Base-by-base conservation (phyloP, 2,329 filamentous ascomycete species). In the Fusarium nodosum region DNA sequence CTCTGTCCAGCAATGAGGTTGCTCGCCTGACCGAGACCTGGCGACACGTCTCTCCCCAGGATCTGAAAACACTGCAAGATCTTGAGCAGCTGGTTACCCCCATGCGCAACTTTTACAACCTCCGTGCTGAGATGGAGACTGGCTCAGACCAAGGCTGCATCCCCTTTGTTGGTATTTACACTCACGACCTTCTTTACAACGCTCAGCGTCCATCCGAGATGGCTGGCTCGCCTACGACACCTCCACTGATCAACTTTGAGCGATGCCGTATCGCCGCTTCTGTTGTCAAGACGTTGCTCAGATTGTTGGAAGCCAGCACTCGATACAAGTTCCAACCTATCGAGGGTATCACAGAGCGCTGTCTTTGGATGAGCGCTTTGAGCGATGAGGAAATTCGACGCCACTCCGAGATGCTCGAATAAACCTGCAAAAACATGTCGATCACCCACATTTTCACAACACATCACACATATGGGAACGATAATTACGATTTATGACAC, bases 111-210 rank as follows among this genome's bases (percentile, higher is more conserved):
- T 96, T 95, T 72, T 86, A 91, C 77, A 91, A 87, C 68, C 84
- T 96, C 18, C 87, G 93, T 42, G 86, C 89, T 1, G 93, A 95
- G 79, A 96, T 95, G 93, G 93, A 96, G 78, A 73, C 75, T 9
- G 87, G 87, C 2, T 82, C 85, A 2, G 90, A 93, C 56, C 84
- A 86, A 38, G 92, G 91, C 3, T 95, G 93, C 73, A 94, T 96
- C 64, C 93, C 93, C 0, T 95, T 96, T 76, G 91, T 96, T 48
- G 93, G 90, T 60, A 90, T 91, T 57, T 96, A 96, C 78, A 95
- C 92, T 3, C 92, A 94, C 74, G 93, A 96, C 76, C 83, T 96
- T 41, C 87, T 94, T 45, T 93, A 92, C 82, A 95, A 94, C 74
- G 89, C 90, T 1, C 91, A 95, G 77, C 88, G 93, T 66, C 91